Conservation (phyloP, 2,329 filamentous ascomycete genomes). For the Aspergillus aculeatinus region DNA sequence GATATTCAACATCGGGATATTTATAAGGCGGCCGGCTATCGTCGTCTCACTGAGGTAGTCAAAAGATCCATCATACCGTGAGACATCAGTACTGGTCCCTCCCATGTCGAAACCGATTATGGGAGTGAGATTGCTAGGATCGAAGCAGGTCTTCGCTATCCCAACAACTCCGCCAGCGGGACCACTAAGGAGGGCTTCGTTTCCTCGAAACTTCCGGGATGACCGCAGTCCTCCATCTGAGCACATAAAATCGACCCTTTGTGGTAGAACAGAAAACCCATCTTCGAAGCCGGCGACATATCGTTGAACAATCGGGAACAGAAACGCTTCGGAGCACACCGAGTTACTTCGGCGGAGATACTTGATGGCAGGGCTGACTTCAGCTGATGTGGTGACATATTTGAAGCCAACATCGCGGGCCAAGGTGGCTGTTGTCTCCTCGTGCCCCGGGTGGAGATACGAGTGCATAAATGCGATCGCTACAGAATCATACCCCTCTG, state of each 20-base stretch:
- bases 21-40: constrained; percentile 87
- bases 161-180: too few relatives aligned
- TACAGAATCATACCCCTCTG: too few relatives aligned
- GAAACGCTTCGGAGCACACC: constrained; percentile 29
- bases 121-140: constrained; percentile 50
- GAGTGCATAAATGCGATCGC: too few relatives aligned
- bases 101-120: constrained; percentile 97
- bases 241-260: constrained; percentile 4
- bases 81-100: constrained; percentile 84
- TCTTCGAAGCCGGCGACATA: not conserved
- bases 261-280: not conserved
- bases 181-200: constrained; percentile 24
- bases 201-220: too few relatives aligned
- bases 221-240: not conserved
- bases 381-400: too few relatives aligned
- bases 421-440: too few relatives aligned
- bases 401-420: not conserved
- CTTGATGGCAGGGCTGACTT: too few relatives aligned
- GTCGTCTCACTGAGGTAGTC: constrained; percentile 93
- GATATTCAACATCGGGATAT: constrained; percentile 86
- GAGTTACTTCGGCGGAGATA: constrained; percentile 53
- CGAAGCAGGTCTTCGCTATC: too few relatives aligned
- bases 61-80: constrained; percentile 78
- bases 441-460: too few relatives aligned
- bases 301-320: not conserved